These are phyloP conservation scores for Abelmoschus esculentus DNA, from an alignment of 345 rosid genomes.

Conservation along the genomic window DNA sequence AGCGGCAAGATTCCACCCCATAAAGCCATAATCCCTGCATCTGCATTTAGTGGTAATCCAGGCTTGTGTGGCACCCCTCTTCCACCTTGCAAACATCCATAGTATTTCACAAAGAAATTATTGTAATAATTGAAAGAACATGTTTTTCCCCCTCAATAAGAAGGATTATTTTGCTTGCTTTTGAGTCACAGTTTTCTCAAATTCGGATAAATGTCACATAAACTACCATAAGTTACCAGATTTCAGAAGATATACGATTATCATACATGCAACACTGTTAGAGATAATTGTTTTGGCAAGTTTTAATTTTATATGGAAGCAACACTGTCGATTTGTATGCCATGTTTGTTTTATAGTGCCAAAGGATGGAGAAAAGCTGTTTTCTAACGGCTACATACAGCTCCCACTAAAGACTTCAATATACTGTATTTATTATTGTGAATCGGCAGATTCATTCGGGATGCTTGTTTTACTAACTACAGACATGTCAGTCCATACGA, in stretches of 20 bases:
- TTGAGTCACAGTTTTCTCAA: too few species aligned
- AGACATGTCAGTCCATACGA: not conserved
- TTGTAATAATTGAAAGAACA: not conserved
- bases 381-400: not conserved
- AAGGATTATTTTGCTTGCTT: too few species aligned
- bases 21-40: slow-evolving; percentile 29
- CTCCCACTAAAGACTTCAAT: not conserved
- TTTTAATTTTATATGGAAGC: not conserved
- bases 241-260: not conserved
- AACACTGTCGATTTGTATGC: not conserved
- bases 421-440: not conserved
- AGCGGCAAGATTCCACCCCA: slow-evolving; percentile 43
- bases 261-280: too few species aligned
- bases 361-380: not conserved
- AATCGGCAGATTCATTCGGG: not conserved
- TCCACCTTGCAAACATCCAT: slow-evolving; percentile 33
- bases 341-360: not conserved
- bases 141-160: not conserved
- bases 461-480: not conserved
- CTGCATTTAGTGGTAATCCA: slow-evolving; percentile 34
- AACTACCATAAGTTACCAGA: not conserved
- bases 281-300: not conserved
- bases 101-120: not conserved
- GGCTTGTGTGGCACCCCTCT: slow-evolving; percentile 51
- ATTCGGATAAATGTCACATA: too few species aligned